Evolutionary conservation across 306 rosid species (phyloP).

Genomic region (Alnus rubra): DNA sequence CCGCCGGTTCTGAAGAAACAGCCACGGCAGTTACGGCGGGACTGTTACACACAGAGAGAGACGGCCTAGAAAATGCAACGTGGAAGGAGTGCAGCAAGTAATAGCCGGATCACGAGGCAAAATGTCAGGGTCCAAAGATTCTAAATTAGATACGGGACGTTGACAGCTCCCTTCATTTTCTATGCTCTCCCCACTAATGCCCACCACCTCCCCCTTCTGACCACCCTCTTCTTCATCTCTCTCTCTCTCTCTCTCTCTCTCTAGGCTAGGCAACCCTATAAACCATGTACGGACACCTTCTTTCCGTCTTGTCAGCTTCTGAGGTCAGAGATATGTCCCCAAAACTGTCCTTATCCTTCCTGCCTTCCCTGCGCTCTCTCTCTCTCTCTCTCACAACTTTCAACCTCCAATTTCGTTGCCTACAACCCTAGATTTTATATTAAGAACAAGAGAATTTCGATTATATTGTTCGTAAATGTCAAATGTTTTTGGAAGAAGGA

Average conservation of each 20-base stretch:
- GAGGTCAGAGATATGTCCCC: slow-evolving; percentile 1
- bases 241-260: slow-evolving; percentile 14
- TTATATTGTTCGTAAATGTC: too few species aligned
- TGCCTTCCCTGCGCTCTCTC: neutral
- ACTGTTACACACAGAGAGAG: neutral
- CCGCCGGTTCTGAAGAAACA: neutral
- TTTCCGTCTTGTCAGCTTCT: slow-evolving; percentile 28
- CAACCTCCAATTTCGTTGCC: neutral
- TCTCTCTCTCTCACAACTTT: neutral
- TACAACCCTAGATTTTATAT: neutral
- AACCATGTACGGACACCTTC: neutral
- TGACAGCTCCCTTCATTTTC: slow-evolving; percentile 33
- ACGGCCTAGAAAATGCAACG: slow-evolving; percentile 6
- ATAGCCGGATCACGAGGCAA: slow-evolving; percentile 35
- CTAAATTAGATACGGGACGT: slow-evolving; percentile 47
- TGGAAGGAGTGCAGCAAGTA: neutral
- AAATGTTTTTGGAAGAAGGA: too few species aligned
- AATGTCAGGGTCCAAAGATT: slow-evolving; percentile 39
- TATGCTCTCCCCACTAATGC: neutral
- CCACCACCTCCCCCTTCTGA: too few species aligned
- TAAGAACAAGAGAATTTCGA: too few species aligned
- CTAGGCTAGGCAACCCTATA: neutral
- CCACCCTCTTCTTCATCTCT: too few species aligned
- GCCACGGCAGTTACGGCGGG: slow-evolving; percentile 16
- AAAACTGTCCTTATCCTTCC: neutral